Percentiles rank a stretch among this genome's conserved stretches.
phyloP scores from a whole-genome alignment of 345 rosid genomes.

The Sisymbrium irio region DNA sequence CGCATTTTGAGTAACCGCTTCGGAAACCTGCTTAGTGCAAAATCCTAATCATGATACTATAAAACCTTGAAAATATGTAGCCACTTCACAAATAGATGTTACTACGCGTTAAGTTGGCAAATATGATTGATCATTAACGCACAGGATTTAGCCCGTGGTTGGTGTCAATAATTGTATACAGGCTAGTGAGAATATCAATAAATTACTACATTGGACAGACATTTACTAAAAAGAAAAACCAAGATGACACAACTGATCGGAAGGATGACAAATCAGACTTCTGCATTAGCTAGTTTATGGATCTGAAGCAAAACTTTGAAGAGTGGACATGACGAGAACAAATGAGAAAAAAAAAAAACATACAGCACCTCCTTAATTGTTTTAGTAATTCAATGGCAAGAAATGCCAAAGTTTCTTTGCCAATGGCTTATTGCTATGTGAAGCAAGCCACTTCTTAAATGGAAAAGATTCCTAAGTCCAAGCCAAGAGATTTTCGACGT shows the following conservation, averaged over 20 bases:
- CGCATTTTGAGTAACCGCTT: constrained; percentile 53
- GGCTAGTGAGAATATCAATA: neutral
- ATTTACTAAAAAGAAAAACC: constrained; percentile 5
- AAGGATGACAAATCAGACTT: constrained; percentile 5
- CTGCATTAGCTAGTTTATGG: constrained; percentile 4
- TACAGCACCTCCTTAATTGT: neutral
- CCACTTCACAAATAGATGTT: neutral
- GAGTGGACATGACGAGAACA: neutral
- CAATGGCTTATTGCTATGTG: neutral
- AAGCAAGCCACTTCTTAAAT: neutral
- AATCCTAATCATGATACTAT: constrained; percentile 1
- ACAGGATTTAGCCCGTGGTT: constrained; percentile 4
- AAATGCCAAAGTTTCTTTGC: neutral
- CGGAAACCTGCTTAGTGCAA: constrained; percentile 53
- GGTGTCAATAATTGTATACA: constrained; percentile 9
- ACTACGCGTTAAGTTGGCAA: neutral
- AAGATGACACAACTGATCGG: neutral
- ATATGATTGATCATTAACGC: neutral
- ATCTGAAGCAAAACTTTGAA: neutral
- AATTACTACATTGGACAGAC: neutral
- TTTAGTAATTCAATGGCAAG: neutral
- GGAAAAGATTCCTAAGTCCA: neutral
- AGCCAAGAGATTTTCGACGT: constrained; percentile 3
- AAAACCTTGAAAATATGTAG: constrained; percentile 1
- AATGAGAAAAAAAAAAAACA: neutral